Conservation (phyloP, 1,284 basidiomycete species). For the Apiotrichum veenhuisii region DNA sequence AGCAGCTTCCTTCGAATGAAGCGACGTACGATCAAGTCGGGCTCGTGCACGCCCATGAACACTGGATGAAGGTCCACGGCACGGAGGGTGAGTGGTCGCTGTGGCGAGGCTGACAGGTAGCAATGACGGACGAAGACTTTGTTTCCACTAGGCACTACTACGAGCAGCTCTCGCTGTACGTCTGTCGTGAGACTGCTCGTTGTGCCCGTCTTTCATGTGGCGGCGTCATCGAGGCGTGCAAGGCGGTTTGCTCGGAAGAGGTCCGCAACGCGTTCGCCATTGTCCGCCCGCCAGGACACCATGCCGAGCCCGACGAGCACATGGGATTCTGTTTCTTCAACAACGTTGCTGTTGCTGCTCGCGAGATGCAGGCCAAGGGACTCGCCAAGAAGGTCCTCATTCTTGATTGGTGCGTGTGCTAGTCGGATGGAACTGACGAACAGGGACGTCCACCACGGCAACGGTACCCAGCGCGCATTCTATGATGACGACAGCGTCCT, state of each 20-base stretch:
- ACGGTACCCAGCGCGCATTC: constrained; percentile 94
- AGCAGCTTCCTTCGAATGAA: constrained; percentile 67
- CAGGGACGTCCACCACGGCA: constrained; percentile 98
- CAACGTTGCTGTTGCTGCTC: constrained; percentile 90
- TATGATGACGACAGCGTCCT: constrained; percentile 84
- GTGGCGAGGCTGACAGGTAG: constrained; percentile 49
- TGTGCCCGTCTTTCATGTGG: constrained; percentile 87
- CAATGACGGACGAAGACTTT: constrained; percentile 68
- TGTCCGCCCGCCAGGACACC: constrained; percentile 94
- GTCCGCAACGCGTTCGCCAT: constrained; percentile 90
- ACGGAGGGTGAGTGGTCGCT: constrained; percentile 44
- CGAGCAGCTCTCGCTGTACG: constrained; percentile 85
- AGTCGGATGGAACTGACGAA: neutral
- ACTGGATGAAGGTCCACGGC: constrained; percentile 84
- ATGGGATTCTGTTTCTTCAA: constrained; percentile 99
- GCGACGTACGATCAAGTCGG: constrained; percentile 73
- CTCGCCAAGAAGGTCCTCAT: constrained; percentile 77
- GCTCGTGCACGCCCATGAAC: constrained; percentile 81
- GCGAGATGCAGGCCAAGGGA: constrained; percentile 68
- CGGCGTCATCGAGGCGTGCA: constrained; percentile 84
- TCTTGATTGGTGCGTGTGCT: constrained; percentile 76
- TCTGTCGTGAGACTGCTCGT: constrained; percentile 77
- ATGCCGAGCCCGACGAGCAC: constrained; percentile 94
- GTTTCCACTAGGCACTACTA: constrained; percentile 72
- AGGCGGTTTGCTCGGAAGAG: constrained; percentile 76